Evolutionary conservation across 2,329 filamentous ascomycete genomes (phyloP).

Genomic region (Aspergillus hiratsukae): DNA sequence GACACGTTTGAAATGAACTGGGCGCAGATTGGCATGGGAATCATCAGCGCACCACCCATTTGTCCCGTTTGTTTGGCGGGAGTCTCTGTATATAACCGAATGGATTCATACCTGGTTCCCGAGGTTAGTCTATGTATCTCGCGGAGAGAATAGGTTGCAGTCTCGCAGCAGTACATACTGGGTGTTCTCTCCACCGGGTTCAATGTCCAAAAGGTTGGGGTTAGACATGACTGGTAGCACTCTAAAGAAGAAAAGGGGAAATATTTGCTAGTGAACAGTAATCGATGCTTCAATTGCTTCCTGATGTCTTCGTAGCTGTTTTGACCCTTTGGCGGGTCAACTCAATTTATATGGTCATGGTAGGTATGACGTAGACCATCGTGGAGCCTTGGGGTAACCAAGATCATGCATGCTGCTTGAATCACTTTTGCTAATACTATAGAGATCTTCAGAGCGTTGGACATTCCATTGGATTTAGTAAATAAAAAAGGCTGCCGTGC

Average conservation of each 20-base stretch:
- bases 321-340: neutral
- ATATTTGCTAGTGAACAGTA: neutral
- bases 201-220: conserved; percentile 54
- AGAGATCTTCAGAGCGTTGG: neutral
- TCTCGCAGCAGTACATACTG: conserved; percentile 41
- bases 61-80: conserved; percentile 55
- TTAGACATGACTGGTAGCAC: conserved; percentile 41
- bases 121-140: neutral
- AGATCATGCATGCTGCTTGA: neutral
- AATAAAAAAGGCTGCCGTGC: neutral
- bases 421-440: conserved; percentile 3
- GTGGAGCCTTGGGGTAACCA: neutral
- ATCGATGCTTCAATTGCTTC: neutral
- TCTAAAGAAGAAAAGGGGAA: neutral
- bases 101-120: conserved; percentile 53
- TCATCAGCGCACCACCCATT: conserved; percentile 44
- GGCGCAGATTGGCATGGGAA: neutral
- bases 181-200: conserved; percentile 56
- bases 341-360: neutral
- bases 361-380: conserved; percentile 10
- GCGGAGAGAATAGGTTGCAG: too few relatives aligned
- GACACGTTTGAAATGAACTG: neutral
- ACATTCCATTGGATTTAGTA: neutral
- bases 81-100: conserved; percentile 46
- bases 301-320: neutral